Evolutionary conservation across 1,284 basidiomycete species (phyloP).

Genomic region (Heterobasidion occidentale): DNA sequence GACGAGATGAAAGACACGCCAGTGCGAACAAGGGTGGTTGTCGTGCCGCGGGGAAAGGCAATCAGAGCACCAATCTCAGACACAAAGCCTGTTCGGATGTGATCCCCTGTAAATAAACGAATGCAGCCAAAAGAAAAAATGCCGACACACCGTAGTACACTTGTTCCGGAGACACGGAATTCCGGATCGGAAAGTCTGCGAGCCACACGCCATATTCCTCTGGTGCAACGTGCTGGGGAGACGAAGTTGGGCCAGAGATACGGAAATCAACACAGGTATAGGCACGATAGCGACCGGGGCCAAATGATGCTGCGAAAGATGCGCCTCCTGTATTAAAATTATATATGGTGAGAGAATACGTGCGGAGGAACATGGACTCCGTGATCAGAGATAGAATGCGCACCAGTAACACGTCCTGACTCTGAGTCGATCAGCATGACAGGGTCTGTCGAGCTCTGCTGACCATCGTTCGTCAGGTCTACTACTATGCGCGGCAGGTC

Average conservation of each 20-base stretch:
- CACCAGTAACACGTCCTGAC: constrained; percentile 31
- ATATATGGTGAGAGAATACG: too few species aligned
- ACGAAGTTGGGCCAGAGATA: constrained; percentile 24
- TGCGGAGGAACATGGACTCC: too few species aligned
- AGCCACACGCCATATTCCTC: constrained; percentile 51
- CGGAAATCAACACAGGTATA: constrained; percentile 56
- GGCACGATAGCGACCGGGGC: constrained; percentile 47
- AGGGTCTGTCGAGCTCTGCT: constrained; percentile 39
- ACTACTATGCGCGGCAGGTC: constrained; percentile 39
- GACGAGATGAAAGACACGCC: constrained; percentile 56
- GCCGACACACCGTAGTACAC: constrained; percentile 33
- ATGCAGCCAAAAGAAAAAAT: not conserved
- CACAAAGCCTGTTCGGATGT: not conserved
- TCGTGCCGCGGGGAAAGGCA: constrained; percentile 35
- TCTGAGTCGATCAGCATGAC: constrained; percentile 35
- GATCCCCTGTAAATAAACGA: not conserved
- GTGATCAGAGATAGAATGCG: not conserved
- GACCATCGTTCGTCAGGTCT: constrained; percentile 53
- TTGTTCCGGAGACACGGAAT: constrained; percentile 37
- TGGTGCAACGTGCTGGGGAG: constrained; percentile 20
- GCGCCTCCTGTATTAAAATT: constrained; percentile 18
- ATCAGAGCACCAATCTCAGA: constrained; percentile 42
- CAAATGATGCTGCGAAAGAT: constrained; percentile 41
- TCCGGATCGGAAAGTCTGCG: constrained; percentile 39
- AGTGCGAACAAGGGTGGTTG: constrained; percentile 42